Percentiles rank a stretch among this genome's conserved stretches.
Evolutionary conservation across 352 stramenopile species (phyloP).

Genomic region (Globisporangium canariense): DNA sequence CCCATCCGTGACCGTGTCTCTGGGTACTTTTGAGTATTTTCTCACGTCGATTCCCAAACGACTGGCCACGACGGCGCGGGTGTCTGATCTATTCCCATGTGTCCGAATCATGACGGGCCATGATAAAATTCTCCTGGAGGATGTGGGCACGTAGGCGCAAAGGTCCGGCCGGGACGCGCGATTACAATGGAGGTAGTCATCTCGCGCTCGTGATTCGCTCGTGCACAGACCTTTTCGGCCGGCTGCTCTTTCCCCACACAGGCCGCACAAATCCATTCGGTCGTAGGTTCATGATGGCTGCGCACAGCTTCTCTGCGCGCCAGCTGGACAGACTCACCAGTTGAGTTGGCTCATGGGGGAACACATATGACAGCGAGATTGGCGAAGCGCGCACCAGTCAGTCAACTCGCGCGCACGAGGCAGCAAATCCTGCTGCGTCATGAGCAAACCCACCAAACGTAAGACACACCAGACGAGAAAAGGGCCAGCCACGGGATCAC

Average conservation of each 20-base stretch:
- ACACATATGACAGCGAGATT: neutral
- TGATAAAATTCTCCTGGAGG: conserved; percentile 11
- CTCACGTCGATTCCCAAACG: neutral
- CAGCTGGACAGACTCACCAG: conserved; percentile 2
- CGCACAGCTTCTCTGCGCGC: neutral
- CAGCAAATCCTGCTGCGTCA: conserved; percentile 4
- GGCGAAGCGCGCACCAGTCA: neutral
- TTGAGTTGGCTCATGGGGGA: conserved; percentile 6
- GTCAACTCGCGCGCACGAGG: neutral
- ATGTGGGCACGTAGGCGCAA: neutral
- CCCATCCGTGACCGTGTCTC: conserved; percentile 2
- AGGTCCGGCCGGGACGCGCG: neutral
- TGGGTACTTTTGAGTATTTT: neutral
- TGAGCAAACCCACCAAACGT: neutral
- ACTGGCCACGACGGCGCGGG: conserved; percentile 2
- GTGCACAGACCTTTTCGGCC: too few species aligned
- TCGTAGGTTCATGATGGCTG: conserved; percentile 1
- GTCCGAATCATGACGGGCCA: neutral
- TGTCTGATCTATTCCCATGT: neutral
- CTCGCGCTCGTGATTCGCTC: neutral
- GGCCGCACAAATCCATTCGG: neutral
- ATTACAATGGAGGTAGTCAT: neutral
- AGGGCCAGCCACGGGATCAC: neutral
- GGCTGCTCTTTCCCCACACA: too few species aligned
- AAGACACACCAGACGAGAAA: neutral